Percentiles rank a stretch among this genome's conserved stretches.
Evolutionary conservation across 73 alveolate genomes (phyloP).

Genomic region (Symbiodinium natans): DNA sequence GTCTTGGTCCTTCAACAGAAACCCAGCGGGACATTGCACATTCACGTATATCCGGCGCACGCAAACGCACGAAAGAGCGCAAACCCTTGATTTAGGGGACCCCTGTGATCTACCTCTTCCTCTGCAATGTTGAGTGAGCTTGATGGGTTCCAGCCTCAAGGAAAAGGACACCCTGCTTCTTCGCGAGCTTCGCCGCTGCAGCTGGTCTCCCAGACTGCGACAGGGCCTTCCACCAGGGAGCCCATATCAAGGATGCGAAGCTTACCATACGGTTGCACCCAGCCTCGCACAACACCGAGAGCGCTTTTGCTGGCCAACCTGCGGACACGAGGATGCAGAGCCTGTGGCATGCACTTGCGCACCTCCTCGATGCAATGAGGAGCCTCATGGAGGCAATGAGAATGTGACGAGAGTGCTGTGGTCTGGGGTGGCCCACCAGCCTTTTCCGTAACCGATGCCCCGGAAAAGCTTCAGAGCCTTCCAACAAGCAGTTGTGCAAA

Average conservation of each 20-base stretch:
- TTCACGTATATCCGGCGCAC: too few relatives aligned
- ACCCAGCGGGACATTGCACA: too few relatives aligned
- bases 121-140: too few relatives aligned
- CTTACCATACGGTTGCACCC: too few relatives aligned
- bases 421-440: background rate
- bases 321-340: background rate
- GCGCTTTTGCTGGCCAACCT: constrained; percentile 52
- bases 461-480: constrained; percentile 27
- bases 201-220: background rate
- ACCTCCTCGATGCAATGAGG: too few relatives aligned
- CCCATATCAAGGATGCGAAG: background rate
- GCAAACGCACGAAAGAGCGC: too few relatives aligned
- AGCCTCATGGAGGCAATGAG: too few relatives aligned
- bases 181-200: background rate
- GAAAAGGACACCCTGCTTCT: background rate
- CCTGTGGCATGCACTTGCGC: too few relatives aligned
- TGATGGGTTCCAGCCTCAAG: too few relatives aligned
- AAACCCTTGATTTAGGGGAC: too few relatives aligned
- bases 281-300: constrained; percentile 34
- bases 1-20: background rate
- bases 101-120: too few relatives aligned
- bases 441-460: constrained; percentile 57
- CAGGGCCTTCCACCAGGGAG: background rate
- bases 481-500: too few relatives aligned
- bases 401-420: background rate